These are phyloP conservation scores for Microbotryum silenes-acaulis DNA, from an alignment of 1,284 basidiomycete species.

Conservation along the genomic window DNA sequence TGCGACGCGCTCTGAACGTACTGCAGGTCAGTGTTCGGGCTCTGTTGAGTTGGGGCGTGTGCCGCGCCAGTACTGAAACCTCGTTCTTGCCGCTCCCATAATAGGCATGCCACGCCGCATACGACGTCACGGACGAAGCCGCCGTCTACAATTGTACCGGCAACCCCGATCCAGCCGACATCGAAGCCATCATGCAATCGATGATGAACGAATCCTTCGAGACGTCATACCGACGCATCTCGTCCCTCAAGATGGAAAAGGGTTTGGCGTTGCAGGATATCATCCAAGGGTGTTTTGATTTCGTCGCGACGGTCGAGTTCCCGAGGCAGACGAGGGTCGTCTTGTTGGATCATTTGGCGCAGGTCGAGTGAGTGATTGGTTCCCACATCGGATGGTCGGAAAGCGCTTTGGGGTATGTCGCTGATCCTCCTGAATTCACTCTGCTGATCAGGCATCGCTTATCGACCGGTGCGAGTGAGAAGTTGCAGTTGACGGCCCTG, in stretches of 20 bases:
- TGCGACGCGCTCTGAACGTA: conserved; percentile 93
- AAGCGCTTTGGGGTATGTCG: not conserved
- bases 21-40: conserved; percentile 53
- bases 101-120: conserved; percentile 89
- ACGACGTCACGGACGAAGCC: conserved; percentile 75
- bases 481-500: conserved; percentile 85
- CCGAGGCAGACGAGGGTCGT: conserved; percentile 80
- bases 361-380: conserved; percentile 64
- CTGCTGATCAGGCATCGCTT: conserved; percentile 63
- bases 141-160: conserved; percentile 97
- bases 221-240: conserved; percentile 79
- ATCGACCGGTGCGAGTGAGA: conserved; percentile 87
- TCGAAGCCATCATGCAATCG: conserved; percentile 83
- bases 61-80: no score
- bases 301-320: conserved; percentile 75
- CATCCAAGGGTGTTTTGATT: conserved; percentile 87
- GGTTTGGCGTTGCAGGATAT: conserved; percentile 93
- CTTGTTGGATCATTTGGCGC: conserved; percentile 80
- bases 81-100: not conserved
- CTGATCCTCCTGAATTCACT: not conserved
- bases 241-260: conserved; percentile 75
- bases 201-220: conserved; percentile 98
- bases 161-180: conserved; percentile 87
- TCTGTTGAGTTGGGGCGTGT: not conserved
- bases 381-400: no score